Evolutionary conservation across 148 eudicot genomes (phyloP), one percentile per base, ranked within the genome.

Genomic region (Rhododendron mucronatum): DNA sequence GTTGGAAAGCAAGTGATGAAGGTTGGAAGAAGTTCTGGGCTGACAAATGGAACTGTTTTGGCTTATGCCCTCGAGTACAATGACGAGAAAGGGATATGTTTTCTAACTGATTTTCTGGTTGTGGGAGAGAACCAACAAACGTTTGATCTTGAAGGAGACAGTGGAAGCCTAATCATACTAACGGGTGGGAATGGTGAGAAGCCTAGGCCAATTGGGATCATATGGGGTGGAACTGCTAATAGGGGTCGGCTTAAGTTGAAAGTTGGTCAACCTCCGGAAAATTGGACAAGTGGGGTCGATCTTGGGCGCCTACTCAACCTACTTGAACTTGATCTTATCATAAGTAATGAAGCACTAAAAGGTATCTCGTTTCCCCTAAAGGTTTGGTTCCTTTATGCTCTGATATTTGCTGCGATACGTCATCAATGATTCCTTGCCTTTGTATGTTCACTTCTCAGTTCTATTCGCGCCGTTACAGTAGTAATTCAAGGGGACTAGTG

Each of bases 181-280:
- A 90, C 91, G 85, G 99, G 97, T 73, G 94, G 89, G 82, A 90
- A 91, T 76, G 97, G 94, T 67, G 98, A 96, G 87, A 94, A 93
- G 93, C 98, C 99, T 82, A 90, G 91, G 84, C 99, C 99, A 71
- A 92, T 96, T 67, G 99, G 99, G 55, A 96, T 96, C 71, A 96
- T 96, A 86, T 96, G 99, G 99, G 99, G 99, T 90, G 99, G 99
- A 87, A 96, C 99, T 85, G 99, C 99, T 78, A 96, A 96, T 87
- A 90, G 99, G 78, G 99, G 99, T 33, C 95, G 99, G 23, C 98
- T 96, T 85, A 96, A 96, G 89, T 89, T 96, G 80, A 96, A 93
- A 91, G 92, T 95, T 81, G 99, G 99, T 67, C 97, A 93, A 87
- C 93, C 97, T 77, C 99, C 99, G 1, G 98, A 95, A 86, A 96